Percentiles rank a stretch among this genome's conserved stretches.
Evolutionary conservation across 1,284 basidiomycete genomes (phyloP).

Genomic region (Ceraceosorus bombacis): DNA sequence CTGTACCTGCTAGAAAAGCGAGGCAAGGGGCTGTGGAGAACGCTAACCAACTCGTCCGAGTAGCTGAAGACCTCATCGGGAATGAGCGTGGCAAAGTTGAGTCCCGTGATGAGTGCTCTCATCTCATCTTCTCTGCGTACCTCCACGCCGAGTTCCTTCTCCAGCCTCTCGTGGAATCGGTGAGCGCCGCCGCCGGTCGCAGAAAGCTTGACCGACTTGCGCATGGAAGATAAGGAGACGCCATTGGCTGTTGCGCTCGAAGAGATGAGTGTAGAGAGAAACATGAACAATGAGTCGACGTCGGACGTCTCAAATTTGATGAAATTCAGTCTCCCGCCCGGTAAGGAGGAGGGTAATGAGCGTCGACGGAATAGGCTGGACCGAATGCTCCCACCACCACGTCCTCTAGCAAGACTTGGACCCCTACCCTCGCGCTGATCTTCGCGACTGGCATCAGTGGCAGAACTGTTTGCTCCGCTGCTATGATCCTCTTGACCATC

Average conservation of each 20-base stretch:
- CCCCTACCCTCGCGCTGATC: no score
- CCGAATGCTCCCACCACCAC: slow-evolving; percentile 12
- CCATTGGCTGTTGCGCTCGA: slow-evolving; percentile 79
- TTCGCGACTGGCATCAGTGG: slow-evolving; percentile 15
- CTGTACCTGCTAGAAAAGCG: no score
- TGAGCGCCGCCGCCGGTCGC: slow-evolving; percentile 97
- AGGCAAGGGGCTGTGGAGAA: slow-evolving; percentile 29
- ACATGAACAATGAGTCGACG: slow-evolving; percentile 71
- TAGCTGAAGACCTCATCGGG: slow-evolving; percentile 98
- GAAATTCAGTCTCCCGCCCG: slow-evolving; percentile 95
- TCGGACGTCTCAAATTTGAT: slow-evolving; percentile 91
- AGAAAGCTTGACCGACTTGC: slow-evolving; percentile 87
- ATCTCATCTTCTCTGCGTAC: slow-evolving; percentile 90
- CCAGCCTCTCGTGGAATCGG: slow-evolving; percentile 79
- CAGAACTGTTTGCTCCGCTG: neutral
- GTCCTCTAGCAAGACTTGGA: no score
- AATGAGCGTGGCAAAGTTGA: slow-evolving; percentile 93
- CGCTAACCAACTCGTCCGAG: slow-evolving; percentile 80
- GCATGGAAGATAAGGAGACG: slow-evolving; percentile 85
- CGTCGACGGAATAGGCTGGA: slow-evolving; percentile 35
- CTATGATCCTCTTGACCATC: neutral
- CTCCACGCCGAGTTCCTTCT: slow-evolving; percentile 68
- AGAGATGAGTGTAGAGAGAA: slow-evolving; percentile 79
- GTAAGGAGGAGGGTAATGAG: slow-evolving; percentile 37
- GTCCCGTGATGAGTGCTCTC: slow-evolving; percentile 93